phyloP scores from a whole-genome alignment of 805 yeast genomes.

The Lipomyces kockii region DNA sequence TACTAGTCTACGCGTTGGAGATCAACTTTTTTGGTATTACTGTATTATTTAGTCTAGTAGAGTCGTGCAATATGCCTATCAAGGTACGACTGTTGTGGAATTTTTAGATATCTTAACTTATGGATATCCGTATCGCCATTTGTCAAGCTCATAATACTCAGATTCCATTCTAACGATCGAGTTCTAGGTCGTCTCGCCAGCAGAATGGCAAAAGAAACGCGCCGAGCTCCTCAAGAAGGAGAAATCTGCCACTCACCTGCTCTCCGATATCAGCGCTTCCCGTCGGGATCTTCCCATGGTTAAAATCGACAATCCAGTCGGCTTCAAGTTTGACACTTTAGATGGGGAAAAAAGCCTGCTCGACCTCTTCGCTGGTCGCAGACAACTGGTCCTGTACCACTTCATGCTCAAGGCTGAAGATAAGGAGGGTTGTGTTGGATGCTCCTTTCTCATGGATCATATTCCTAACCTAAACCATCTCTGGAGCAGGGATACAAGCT shows the following conservation, averaged over 20 bases:
- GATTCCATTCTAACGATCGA: neutral
- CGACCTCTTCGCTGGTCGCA: conserved; percentile 1
- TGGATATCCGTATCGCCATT: neutral
- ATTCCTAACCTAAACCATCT: neutral
- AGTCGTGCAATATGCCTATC: neutral
- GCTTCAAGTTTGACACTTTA: neutral
- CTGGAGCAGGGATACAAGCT: neutral
- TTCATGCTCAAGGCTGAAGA: neutral
- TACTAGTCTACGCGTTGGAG: neutral
- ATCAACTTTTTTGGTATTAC: neutral
- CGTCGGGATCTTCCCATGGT: conserved; percentile 3
- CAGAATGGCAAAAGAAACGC: neutral
- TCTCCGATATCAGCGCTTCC: neutral
- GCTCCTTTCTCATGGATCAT: neutral
- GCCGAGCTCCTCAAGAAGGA: neutral
- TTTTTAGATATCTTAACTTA: neutral
- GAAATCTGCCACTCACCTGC: neutral
- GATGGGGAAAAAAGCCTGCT: neutral
- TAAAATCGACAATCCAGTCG: neutral
- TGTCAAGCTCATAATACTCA: neutral
- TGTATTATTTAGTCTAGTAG: neutral
- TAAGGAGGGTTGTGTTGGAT: neutral
- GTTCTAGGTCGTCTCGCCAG: neutral
- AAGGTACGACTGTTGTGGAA: neutral
- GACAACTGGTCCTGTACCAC: neutral